These are phyloP conservation scores for Astragalus membranaceus DNA, from an alignment of 306 rosid species.

Conservation along the genomic window DNA sequence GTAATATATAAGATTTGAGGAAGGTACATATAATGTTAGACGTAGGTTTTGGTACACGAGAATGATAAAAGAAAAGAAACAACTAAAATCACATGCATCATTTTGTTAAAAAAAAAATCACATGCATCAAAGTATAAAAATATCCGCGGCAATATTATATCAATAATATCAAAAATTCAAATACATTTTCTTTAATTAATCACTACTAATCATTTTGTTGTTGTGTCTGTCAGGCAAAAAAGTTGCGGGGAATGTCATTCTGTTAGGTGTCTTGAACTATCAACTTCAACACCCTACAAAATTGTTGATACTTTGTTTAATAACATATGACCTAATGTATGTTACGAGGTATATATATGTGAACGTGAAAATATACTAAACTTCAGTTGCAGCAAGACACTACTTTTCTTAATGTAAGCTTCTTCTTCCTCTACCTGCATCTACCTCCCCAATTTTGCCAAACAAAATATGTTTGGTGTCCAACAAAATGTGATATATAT, in stretches of 20 bases:
- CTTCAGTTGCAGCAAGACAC: too few relatives aligned
- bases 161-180: background rate
- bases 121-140: background rate
- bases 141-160: background rate
- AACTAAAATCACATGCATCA: too few relatives aligned
- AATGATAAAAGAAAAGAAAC: too few relatives aligned
- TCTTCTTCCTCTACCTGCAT: too few relatives aligned
- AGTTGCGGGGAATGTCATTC: conserved; percentile 19
- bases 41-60: too few relatives aligned
- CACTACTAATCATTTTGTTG: background rate
- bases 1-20: background rate
- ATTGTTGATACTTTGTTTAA: conserved; percentile 10
- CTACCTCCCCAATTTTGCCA: background rate
- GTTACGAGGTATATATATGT: background rate
- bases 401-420: too few relatives aligned
- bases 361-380: too few relatives aligned
- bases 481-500: background rate
- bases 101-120: too few relatives aligned
- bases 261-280: conserved; percentile 15
- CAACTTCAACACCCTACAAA: background rate
- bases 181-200: background rate
- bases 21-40: too few relatives aligned
- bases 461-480: background rate
- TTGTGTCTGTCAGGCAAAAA: background rate
- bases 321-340: background rate